Evolutionary conservation across 768 basidiomycete species (phyloP).

Genomic region (Leucosporidium yakuticum): DNA sequence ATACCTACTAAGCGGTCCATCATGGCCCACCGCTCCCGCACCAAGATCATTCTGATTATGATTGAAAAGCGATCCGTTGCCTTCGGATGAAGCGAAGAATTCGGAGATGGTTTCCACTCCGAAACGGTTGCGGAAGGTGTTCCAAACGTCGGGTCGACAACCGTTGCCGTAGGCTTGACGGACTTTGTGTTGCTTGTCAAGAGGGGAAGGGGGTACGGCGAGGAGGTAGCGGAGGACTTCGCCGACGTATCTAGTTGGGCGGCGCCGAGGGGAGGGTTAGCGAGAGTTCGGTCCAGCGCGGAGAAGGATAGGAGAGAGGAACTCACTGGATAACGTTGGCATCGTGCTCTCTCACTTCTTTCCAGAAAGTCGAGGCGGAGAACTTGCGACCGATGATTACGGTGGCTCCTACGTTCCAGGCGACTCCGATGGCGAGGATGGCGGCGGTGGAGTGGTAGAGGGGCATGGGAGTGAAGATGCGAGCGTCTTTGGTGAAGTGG

Average conservation of each 20-base stretch:
- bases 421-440: slow-evolving; percentile 16
- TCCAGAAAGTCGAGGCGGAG: slow-evolving; percentile 24
- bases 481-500: slow-evolving; percentile 8
- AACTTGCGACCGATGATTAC: slow-evolving; percentile 35
- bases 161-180: slow-evolving; percentile 32
- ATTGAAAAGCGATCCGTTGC: slow-evolving; percentile 8
- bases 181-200: slow-evolving; percentile 27
- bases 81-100: slow-evolving; percentile 30
- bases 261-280: no score
- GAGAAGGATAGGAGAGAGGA: no score
- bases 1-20: slow-evolving; percentile 8
- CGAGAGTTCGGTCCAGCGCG: no score
- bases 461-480: slow-evolving; percentile 35
- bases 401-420: slow-evolving; percentile 18
- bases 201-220: slow-evolving; percentile 11
- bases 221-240: slow-evolving; percentile 33
- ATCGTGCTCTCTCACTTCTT: slow-evolving; percentile 21
- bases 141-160: slow-evolving; percentile 31
- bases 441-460: slow-evolving; percentile 21
- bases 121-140: slow-evolving; percentile 30
- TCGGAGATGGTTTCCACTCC: slow-evolving; percentile 24
- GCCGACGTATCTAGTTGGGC: slow-evolving; percentile 22
- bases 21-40: slow-evolving; percentile 25
- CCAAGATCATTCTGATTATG: slow-evolving; percentile 15
- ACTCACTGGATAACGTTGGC: slow-evolving; percentile 21